Evolutionary conservation across 805 yeast genomes (phyloP), one percentile per base, ranked within the genome.

Genomic region (Saccharomycopsis schoenii): DNA sequence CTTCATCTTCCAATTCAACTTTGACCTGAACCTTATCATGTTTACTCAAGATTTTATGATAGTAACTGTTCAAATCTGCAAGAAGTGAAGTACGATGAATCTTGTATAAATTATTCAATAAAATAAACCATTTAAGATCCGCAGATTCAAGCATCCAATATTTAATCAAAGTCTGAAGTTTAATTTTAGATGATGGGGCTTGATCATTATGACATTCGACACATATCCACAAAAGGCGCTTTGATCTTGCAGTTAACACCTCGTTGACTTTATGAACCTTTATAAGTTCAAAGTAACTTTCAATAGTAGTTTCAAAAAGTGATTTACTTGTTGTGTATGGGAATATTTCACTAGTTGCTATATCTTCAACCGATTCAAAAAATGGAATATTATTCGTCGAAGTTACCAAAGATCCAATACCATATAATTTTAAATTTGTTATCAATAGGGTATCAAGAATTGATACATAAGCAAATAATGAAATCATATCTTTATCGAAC

Each of bases 71-170:
- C 36, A 77, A 73, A 0, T 75, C 74, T 21, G 75, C 71, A 19
- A 76, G 73, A 40, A 83, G 70, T 65, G 73, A 76, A 47, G 70
- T 75, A 47, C 77, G 75, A 4, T 80, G 77, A 58, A 75, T 70
- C 62, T 72, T 76, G 67, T 78, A 83, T 60, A 85, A 68, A 15
- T 77, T 73, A 60, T 78, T 81, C 52, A 87, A 72, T 40, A 82
- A 79, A 1, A 74, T 69, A 61, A 88, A 81, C 94, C 94, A 88
- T 14, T 76, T 78, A 15, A 74, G 64, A 37, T 73, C 76, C 4
- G 69, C 73, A 1, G 80, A 77, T 25, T 81, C 77, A 17, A 80
- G 82, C 55, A 88, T 70, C 93, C 94, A 88, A 17, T 81, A 78
- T 15, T 68, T 70, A 12, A 88, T 75, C 56, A 86, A 73, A 21